phyloP scores from a whole-genome alignment of 345 rosid species.

The Litchi chinensis region DNA sequence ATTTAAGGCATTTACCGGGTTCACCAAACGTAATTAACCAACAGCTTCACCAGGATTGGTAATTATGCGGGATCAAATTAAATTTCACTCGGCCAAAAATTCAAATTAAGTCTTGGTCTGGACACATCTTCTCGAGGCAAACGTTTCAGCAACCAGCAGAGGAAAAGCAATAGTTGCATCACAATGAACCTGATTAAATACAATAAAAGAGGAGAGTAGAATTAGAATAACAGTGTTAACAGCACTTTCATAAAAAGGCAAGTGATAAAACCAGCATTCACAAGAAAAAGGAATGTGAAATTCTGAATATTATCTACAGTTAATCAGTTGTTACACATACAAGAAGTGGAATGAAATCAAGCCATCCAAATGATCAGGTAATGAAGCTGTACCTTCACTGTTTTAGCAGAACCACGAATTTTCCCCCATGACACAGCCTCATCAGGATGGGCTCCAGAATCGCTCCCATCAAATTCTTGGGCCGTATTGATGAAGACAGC shows the following conservation, averaged over 20 bases:
- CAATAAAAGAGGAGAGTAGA: neutral
- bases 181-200: slow-evolving; percentile 68
- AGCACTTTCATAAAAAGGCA: neutral
- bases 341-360: neutral
- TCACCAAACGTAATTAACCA: neutral
- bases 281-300: neutral
- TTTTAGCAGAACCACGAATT: slow-evolving; percentile 79
- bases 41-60: neutral
- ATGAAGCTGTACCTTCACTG: slow-evolving; percentile 62
- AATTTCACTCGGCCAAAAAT: neutral
- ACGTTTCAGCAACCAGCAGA: slow-evolving; percentile 87
- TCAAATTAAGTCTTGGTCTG: slow-evolving; percentile 20
- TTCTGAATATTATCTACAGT: neutral
- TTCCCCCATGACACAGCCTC: slow-evolving; percentile 99
- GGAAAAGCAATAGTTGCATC: slow-evolving; percentile 99
- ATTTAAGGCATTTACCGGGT: neutral
- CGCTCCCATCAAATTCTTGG: slow-evolving; percentile 96
- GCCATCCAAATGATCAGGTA: neutral
- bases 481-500: slow-evolving; percentile 91
- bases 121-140: slow-evolving; percentile 51
- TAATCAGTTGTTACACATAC: neutral
- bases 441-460: slow-evolving; percentile 94
- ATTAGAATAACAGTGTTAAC: neutral
- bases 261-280: neutral
- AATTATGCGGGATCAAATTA: neutral